Base-by-base conservation (phyloP, 129 eudicot species). In the Artemisia tridentata region DNA sequence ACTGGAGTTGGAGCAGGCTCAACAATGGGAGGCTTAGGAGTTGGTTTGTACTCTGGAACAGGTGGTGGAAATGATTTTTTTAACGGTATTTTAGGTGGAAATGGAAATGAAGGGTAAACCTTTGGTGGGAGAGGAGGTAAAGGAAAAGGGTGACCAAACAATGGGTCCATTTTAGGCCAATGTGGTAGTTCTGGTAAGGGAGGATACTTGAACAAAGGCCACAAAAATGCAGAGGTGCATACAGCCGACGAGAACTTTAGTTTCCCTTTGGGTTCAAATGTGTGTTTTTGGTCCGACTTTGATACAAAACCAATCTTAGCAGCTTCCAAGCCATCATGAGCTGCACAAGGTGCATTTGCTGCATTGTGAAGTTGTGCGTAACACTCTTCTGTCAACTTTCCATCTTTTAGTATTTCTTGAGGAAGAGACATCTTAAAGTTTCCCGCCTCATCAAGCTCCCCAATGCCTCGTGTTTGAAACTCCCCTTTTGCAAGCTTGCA, bases 361-460 rank as follows among this genome's bases (percentile, higher is more conserved):
- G 96, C 95, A 74, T 86, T 80, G 68, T 87, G 96, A 69, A 92
- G 96, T 69, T 86, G 96, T 5, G 85, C 86, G 18, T 86, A 85
- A 75, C 98, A 92, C 71, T 92, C 95, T 68, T 86, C 84, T 60
- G 75, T 80, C 51, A 86, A 67, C 14, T 86, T 79, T 9, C 87
- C 96, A 68, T 91, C 81, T 79, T 88, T 63, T 20, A 92, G 45
- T 7, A 86, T 70, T 65, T 88, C 89, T 34, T 80, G 68, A 1
- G 98, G 88, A 62, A 92, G 75, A 17, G 87, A 71, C n/a, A 88
- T 83, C 72, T 79, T 80, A 73, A 92, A 92, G 45, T 85, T 83
- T 15, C 98, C 98, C 69, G 83, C 78, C 63, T 60, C 68, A 67
- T 85, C 79, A 2, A 92, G 89, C 79, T 86, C 75, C 19, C 98